Percentiles rank a stretch among this genome's conserved stretches.
Conservation (phyloP, 805 yeast genomes). For the Candida endomychidarum region DNA sequence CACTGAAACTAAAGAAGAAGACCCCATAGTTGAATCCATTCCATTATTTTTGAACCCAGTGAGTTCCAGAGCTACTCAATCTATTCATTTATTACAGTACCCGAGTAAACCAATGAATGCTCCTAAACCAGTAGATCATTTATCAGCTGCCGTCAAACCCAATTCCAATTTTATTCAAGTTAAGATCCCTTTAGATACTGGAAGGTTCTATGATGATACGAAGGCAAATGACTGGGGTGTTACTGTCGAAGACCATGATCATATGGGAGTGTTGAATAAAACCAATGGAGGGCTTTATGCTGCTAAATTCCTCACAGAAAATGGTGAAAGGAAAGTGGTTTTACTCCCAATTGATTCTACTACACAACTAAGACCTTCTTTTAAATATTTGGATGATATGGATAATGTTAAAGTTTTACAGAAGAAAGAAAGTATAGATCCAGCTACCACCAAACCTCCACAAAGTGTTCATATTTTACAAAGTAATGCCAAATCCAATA, state of each 20-base stretch:
- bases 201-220: constrained; percentile 62
- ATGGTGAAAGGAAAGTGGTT: constrained; percentile 44
- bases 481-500: constrained; percentile 35
- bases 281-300: constrained; percentile 49
- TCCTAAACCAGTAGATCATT: constrained; percentile 27
- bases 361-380: constrained; percentile 78
- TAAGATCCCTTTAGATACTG: constrained; percentile 71
- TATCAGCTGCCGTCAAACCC: constrained; percentile 54
- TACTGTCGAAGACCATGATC: constrained; percentile 55
- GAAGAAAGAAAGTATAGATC: constrained; percentile 36
- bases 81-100: constrained; percentile 40
- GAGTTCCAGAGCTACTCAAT: constrained; percentile 15
- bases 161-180: constrained; percentile 67
- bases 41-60: constrained; percentile 33
- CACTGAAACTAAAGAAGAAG: constrained; percentile 22
- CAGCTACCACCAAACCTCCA: constrained; percentile 19
- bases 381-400: constrained; percentile 70
- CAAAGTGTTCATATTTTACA: constrained; percentile 42
- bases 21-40: constrained; percentile 40
- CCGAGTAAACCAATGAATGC: constrained; percentile 53
- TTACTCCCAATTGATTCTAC: constrained; percentile 65
- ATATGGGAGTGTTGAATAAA: constrained; percentile 66
- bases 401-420: constrained; percentile 45
- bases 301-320: constrained; percentile 24
- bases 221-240: constrained; percentile 66